Base-by-base conservation (phyloP, 805 yeast genomes). In the Pichia californica region DNA sequence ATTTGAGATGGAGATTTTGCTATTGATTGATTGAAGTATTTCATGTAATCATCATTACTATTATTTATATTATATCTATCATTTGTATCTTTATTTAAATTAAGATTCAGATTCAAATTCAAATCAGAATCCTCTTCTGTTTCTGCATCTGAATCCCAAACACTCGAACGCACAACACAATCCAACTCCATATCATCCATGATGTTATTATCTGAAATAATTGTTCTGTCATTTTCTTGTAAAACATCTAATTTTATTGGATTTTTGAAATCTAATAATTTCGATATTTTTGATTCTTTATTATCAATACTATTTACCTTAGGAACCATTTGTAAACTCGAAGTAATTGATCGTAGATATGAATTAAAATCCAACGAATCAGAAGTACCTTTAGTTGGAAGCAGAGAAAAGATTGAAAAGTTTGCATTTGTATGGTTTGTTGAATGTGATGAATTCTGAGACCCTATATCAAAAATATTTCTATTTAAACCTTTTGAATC, bases 331-430 rank as follows among this genome's bases (percentile, higher is more conserved):
- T 44, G 36, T 14, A 49, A 41, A 29, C 33, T 46, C 5, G 47
- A 59, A 51, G 55, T 59, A 11, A 52, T 43, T 15, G 53, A 38
- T 27, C 48, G 46, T 28, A 61, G 45, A 41, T 56, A 61, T n/a
- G 52, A 43, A 45, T 56, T 56, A 44, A 61, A 58, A 43, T 61
- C 61, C 46, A 57, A 56, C 1, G 48, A 44, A 18, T 29, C 1
- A 7, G 35, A 32, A 19, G 21, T 7, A 5, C 21, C 41, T 3
- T 6, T 13, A 5, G 21, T 19, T 20, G 41, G 41, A 3, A 37
- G 5, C 37, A 40, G 18, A 31, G 47, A 40, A 18, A 40, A 36
- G 7, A 40, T 36, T 2, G 47, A 40, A 5, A 19, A 18, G 19
- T 40, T 44, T 13, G 30, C 34, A 8, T 34, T 31, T 8, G 21